These are phyloP conservation scores for Chrysophaeum taylorii DNA, from an alignment of 352 stramenopile species.

Conservation along the genomic window DNA sequence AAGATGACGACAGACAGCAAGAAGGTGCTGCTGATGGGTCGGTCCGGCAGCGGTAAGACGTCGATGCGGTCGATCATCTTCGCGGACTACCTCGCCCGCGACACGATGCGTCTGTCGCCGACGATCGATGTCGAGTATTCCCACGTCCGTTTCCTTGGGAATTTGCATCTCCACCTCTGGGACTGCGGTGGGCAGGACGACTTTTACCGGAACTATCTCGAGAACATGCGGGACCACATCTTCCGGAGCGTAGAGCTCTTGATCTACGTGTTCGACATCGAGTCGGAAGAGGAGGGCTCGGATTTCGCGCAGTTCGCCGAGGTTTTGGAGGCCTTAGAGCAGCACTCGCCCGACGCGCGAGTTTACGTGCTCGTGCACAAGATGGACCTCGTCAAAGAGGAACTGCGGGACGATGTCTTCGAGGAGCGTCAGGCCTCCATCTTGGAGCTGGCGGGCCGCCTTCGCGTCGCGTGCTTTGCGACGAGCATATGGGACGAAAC, in stretches of 20 bases:
- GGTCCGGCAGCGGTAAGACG: constrained; percentile 86
- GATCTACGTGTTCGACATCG: constrained; percentile 99
- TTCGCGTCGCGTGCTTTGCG: constrained; percentile 69
- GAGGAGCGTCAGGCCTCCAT: constrained; percentile 86
- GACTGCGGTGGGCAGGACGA: constrained; percentile 98
- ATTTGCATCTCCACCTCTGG: constrained; percentile 97
- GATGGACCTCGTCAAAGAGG: constrained; percentile 90
- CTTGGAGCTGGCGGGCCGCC: constrained; percentile 61
- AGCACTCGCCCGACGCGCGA: constrained; percentile 94
- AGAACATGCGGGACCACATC: constrained; percentile 95
- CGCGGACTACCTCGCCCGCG: constrained; percentile 94
- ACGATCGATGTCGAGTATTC: constrained; percentile 75
- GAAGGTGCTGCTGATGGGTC: constrained; percentile 88
- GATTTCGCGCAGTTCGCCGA: constrained; percentile 93
- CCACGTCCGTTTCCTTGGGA: constrained; percentile 85
- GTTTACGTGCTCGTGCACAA: constrained; percentile 99
- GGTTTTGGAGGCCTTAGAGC: constrained; percentile 92
- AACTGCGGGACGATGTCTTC: constrained; percentile 74
- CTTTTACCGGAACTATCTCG: constrained; percentile 99
- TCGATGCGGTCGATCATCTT: constrained; percentile 99
- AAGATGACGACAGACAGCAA: constrained; percentile 19
- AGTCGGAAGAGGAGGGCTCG: constrained; percentile 76
- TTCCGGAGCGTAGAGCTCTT: constrained; percentile 94
- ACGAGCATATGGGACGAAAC: constrained; percentile 99
- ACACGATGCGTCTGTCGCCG: constrained; percentile 90